phyloP scores from a whole-genome alignment of 306 rosid genomes.

The Begonia loranthoides region DNA sequence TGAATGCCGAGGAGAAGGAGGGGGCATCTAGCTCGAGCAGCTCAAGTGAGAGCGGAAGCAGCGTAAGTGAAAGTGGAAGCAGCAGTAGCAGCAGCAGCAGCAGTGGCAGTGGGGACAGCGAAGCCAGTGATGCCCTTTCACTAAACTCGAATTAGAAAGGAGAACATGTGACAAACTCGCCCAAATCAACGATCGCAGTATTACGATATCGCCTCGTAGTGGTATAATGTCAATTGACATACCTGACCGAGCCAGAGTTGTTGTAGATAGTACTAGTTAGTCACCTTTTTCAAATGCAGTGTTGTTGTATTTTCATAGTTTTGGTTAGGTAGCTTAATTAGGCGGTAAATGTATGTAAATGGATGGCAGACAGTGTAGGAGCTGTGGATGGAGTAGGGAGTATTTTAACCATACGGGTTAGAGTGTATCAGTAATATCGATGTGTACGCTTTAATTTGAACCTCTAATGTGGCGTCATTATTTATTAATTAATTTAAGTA shows the following conservation, averaged over 20 bases:
- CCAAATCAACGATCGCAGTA: background rate
- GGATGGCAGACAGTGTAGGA: no score
- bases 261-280: background rate
- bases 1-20: constrained; percentile 5
- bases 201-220: no score
- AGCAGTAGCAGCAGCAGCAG: constrained; percentile 4
- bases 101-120: constrained; percentile 2
- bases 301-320: no score
- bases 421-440: background rate
- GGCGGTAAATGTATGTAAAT: no score
- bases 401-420: no score
- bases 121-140: constrained; percentile 2
- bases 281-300: no score
- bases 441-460: background rate
- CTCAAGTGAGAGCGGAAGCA: constrained; percentile 2
- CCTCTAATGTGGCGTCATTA: background rate
- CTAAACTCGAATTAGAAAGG: constrained; percentile 1
- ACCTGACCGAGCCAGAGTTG: no score
- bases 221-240: no score
- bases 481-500: background rate
- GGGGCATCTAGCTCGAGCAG: constrained; percentile 2
- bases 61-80: background rate
- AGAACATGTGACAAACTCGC: background rate
- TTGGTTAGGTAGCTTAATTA: no score
- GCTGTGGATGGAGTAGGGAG: no score